These are phyloP conservation scores for Acaromyces ingoldii DNA, from an alignment of 1,284 basidiomycete genomes.

Conservation along the genomic window DNA sequence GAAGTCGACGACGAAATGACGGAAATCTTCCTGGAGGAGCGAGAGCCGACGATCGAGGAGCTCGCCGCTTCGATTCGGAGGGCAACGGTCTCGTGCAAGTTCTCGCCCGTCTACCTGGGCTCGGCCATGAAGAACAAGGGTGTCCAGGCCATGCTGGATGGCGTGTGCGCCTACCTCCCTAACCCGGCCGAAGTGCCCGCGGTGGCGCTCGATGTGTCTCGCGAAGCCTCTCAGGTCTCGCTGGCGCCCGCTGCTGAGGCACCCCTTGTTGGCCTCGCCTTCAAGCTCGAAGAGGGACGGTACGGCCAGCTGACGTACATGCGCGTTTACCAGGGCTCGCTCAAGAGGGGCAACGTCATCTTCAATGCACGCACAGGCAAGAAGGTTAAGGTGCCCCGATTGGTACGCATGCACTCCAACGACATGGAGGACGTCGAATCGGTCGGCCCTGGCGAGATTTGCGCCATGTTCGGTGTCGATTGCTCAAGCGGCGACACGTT, in stretches of 20 bases:
- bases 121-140: conserved; percentile 97
- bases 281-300: conserved; percentile 96
- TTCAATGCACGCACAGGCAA: conserved; percentile 94
- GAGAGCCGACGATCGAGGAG: conserved; percentile 56
- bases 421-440: conserved; percentile 98
- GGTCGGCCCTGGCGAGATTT: conserved; percentile 97
- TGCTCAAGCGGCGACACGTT: conserved; percentile 98
- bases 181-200: conserved; percentile 77
- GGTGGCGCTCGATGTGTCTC: conserved; percentile 75
- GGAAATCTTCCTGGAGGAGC: conserved; percentile 78
- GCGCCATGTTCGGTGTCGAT: conserved; percentile 98
- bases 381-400: conserved; percentile 93
- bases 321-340: conserved; percentile 92
- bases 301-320: conserved; percentile 99
- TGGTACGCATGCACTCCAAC: conserved; percentile 97
- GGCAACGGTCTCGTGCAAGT: conserved; percentile 79
- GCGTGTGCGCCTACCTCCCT: conserved; percentile 91
- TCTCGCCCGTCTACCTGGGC: conserved; percentile 94
- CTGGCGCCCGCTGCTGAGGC: conserved; percentile 57
- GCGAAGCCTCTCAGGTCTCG: conserved; percentile 54
- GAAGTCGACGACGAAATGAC: conserved; percentile 93
- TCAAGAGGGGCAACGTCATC: conserved; percentile 79
- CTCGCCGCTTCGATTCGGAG: conserved; percentile 80
- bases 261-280: conserved; percentile 87
- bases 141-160: conserved; percentile 89